Conservation (phyloP, 345 rosid species). For the Ceriops zippeliana region DNA sequence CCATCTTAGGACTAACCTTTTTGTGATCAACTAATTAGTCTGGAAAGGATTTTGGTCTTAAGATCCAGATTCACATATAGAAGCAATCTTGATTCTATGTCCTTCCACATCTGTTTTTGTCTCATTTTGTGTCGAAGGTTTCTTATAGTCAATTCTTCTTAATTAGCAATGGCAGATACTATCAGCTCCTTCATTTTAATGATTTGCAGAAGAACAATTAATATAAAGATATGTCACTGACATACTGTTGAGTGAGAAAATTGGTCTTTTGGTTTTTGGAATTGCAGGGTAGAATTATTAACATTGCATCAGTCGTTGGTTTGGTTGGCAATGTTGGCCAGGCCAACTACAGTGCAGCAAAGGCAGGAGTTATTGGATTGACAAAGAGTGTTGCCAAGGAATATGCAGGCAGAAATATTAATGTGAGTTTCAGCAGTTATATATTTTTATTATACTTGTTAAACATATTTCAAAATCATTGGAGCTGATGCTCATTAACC, state of each 20-base stretch:
- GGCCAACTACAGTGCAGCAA: constrained; percentile 96
- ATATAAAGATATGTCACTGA: not conserved
- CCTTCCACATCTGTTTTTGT: too few species aligned
- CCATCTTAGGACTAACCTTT: too few species aligned
- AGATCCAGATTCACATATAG: too few species aligned
- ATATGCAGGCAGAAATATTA: constrained; percentile 84
- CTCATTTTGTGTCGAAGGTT: too few species aligned
- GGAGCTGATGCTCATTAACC: constrained; percentile 4
- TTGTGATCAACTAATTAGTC: too few species aligned
- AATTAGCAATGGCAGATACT: too few species aligned
- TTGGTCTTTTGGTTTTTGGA: not conserved
- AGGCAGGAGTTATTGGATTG: constrained; percentile 92
- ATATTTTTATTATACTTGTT: not conserved
- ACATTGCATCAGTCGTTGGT: constrained; percentile 87
- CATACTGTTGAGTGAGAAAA: not conserved
- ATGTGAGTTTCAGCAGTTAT: constrained; percentile 38
- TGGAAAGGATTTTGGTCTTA: too few species aligned
- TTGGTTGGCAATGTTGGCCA: constrained; percentile 87
- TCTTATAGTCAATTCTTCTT: too few species aligned
- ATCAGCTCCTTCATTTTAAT: not conserved
- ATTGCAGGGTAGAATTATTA: constrained; percentile 80
- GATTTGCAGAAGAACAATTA: constrained; percentile 1
- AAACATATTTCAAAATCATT: not conserved
- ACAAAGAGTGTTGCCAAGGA: constrained; percentile 86
- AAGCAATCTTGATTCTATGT: too few species aligned